A percentile compares a stretch with the other conserved stretches of the same genome.
These are phyloP conservation scores for Jamesozyma spencerorum DNA, from an alignment of 805 yeast genomes.

Conservation along the genomic window DNA sequence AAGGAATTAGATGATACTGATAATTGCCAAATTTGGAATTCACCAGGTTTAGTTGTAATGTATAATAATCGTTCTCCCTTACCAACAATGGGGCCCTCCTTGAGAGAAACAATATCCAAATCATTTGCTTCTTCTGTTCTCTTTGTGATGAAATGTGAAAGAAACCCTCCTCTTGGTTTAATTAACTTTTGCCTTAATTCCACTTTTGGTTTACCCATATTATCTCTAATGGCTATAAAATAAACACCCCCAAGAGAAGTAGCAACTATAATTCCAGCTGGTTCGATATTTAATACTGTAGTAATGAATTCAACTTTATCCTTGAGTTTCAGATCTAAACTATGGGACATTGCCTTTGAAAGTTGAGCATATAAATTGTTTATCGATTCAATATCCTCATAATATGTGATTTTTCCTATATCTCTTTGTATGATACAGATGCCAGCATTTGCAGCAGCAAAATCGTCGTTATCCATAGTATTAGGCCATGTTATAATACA, in stretches of 20 bases:
- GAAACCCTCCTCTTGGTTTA: conserved; percentile 30
- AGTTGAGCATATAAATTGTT: conserved; percentile 23
- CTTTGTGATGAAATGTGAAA: conserved; percentile 22
- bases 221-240: conserved; percentile 55
- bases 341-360: conserved; percentile 22
- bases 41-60: conserved; percentile 36
- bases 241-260: conserved; percentile 63
- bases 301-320: conserved; percentile 43
- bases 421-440: conserved; percentile 52
- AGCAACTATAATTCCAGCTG: conserved; percentile 63
- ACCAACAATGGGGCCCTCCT: conserved; percentile 42
- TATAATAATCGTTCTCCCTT: conserved; percentile 41
- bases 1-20: conserved; percentile 37
- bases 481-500: conserved; percentile 27
- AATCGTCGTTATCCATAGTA: conserved; percentile 17
- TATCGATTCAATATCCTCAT: conserved; percentile 54
- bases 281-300: conserved; percentile 51
- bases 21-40: conserved; percentile 41
- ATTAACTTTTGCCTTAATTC: conserved; percentile 21
- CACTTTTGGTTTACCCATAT: conserved; percentile 48
- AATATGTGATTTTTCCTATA: conserved; percentile 54
- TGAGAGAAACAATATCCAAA: conserved; percentile 48
- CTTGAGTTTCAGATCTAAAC: conserved; percentile 16
- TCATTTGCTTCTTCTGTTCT: neutral
- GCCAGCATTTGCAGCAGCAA: conserved; percentile 32